phyloP scores from a whole-genome alignment of 163 green algal species.

The Chlorella variabilis region DNA sequence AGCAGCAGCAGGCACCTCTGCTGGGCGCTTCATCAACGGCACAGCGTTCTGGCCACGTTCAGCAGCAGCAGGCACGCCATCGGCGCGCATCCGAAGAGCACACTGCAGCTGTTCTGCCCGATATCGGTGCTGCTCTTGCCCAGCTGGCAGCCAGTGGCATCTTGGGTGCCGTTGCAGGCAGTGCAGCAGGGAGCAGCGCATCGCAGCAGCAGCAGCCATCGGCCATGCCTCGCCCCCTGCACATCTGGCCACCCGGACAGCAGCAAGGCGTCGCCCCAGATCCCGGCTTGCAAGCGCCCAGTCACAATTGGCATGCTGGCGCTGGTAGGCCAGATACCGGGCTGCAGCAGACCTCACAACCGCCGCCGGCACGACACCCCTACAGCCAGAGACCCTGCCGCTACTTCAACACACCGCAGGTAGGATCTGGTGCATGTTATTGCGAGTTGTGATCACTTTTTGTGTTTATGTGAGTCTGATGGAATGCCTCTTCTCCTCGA shows the following conservation, averaged over 20 bases:
- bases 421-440: neutral
- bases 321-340: neutral
- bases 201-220: neutral
- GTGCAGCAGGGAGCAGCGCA: too few relatives aligned
- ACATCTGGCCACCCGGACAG: neutral
- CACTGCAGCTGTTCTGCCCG: neutral
- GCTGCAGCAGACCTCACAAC: neutral
- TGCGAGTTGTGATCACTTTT: neutral
- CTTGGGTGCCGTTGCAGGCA: neutral
- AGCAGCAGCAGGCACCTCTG: constrained; percentile 18
- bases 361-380: neutral
- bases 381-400: constrained; percentile 17
- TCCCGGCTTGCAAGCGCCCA: neutral
- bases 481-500: neutral
- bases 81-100: neutral
- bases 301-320: neutral
- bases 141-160: constrained; percentile 38
- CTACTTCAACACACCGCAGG: constrained; percentile 30
- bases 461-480: neutral
- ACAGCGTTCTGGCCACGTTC: neutral
- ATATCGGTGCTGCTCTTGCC: constrained; percentile 15
- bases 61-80: constrained; percentile 16
- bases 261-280: neutral
- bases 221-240: neutral
- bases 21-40: neutral